These are phyloP conservation scores for Cymbopogon citratus DNA, from an alignment of 176 grass and related monocot genomes.

Conservation along the genomic window DNA sequence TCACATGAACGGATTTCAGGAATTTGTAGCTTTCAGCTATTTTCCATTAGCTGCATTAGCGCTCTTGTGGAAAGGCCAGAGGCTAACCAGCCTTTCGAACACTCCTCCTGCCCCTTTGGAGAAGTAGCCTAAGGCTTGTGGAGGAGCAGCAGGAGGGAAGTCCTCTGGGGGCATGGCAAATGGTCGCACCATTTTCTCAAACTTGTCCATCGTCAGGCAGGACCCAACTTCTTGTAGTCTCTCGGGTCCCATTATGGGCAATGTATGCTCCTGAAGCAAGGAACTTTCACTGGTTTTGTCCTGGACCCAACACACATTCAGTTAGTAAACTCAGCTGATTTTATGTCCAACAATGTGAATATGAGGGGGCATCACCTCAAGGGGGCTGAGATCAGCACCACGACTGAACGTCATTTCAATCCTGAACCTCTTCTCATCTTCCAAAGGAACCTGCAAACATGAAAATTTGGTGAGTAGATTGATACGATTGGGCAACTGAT, in stretches of 20 bases:
- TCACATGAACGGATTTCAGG: conserved; percentile 8
- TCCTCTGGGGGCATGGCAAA: conserved; percentile 97
- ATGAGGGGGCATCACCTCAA: conserved; percentile 49
- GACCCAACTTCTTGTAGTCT: conserved; percentile 83
- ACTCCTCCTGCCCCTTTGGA: conserved; percentile 58
- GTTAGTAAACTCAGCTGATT: background rate
- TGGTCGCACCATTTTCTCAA: conserved; percentile 91
- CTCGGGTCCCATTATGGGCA: conserved; percentile 94
- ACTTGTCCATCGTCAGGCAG: conserved; percentile 77
- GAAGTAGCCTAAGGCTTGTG: conserved; percentile 80
- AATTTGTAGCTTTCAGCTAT: conserved; percentile 2
- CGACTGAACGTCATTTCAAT: conserved; percentile 98
- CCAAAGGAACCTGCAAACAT: conserved; percentile 74
- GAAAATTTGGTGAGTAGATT: background rate
- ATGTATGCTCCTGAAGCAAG: conserved; percentile 88
- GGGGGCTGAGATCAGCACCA: conserved; percentile 85
- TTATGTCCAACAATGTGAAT: conserved; percentile 10
- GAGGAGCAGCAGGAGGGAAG: conserved; percentile 62
- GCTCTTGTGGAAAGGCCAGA: conserved; percentile 82
- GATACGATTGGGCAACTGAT: background rate
- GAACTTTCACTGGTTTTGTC: conserved; percentile 60
- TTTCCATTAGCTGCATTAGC: conserved; percentile 11
- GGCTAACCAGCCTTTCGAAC: conserved; percentile 72
- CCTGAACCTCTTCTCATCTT: conserved; percentile 94
- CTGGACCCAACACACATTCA: conserved; percentile 37